Evolutionary conservation across 2,329 filamentous ascomycete species (phyloP), one percentile per base, ranked within the genome.

Genomic region (Phaeosphaeria sp.): DNA sequence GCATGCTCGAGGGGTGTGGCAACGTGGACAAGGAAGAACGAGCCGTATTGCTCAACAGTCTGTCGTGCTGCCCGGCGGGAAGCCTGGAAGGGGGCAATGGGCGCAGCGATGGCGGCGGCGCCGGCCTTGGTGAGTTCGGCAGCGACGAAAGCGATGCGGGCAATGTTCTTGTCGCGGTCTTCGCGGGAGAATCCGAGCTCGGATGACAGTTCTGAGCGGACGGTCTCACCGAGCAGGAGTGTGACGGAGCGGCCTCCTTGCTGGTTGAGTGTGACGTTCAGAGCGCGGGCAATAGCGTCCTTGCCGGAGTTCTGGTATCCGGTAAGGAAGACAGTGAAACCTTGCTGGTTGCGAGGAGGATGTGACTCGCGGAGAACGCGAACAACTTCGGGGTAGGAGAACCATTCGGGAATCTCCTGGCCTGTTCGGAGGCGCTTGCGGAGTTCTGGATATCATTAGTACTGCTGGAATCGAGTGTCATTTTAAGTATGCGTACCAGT

Each of bases 311-410:
- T 99, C 78, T 91, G 90, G 85, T 95, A 97, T 60, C 95, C 95
- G 2, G 95, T 98, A 66, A 99, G 86, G 89, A 99, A 97, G 80
- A 99, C 87, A 63, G 95, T 98, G 87, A 99, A 99, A 64, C 95
- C 95, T 84, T 99, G 96, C 75, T 90, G 87, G 71, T 87, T 89
- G 67, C 95, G 91, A 51, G 96, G 88, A 49, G 94, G 95, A 84
- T 98, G 95, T 69, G 94, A 96, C 83, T 99, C 93, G 73, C 95
- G 90, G 61, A 99, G 90, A 49, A 98, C 95, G 80, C 89, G 89
- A 81, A 99, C 95, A 69, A 99, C 95, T 83, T 99, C 95, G 62
- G 95, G 94, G 85, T 99, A 99, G 30, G 95, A 98, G 87, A 99
- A 99, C 95, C 95, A 99, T 81, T 96, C 93, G 69, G 95, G 95